These are phyloP conservation scores for Corinectria fuckeliana DNA, from an alignment of 2,329 filamentous ascomycete species.

Conservation along the genomic window DNA sequence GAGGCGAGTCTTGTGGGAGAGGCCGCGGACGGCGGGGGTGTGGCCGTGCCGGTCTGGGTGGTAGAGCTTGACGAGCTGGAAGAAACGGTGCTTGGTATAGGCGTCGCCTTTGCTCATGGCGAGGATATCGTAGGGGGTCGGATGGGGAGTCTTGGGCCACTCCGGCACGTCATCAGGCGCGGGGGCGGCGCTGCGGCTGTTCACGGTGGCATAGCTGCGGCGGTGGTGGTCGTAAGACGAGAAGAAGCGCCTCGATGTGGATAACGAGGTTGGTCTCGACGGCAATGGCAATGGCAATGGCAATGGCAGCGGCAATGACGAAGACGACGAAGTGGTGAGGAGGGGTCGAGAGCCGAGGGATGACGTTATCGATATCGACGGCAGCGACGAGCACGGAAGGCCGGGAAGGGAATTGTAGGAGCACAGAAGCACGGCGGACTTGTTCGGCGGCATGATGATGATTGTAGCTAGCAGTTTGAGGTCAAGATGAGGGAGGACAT, in stretches of 20 bases:
- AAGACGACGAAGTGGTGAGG: constrained; percentile 11
- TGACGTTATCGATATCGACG: constrained; percentile 34
- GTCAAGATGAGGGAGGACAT: constrained; percentile 26
- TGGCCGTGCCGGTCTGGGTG: constrained; percentile 76
- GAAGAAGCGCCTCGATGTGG: neutral
- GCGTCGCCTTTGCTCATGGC: constrained; percentile 61
- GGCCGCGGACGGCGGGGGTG: constrained; percentile 25
- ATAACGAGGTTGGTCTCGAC: neutral
- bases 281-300: no score
- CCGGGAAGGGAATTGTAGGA: constrained; percentile 30
- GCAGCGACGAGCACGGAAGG: constrained; percentile 17
- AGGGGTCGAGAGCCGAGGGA: constrained; percentile 21
- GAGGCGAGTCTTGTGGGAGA: constrained; percentile 67
- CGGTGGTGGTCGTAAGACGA: neutral
- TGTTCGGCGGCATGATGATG: constrained; percentile 33
- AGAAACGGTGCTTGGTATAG: constrained; percentile 86
- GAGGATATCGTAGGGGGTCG: constrained; percentile 93
- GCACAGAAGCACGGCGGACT: constrained; percentile 25
- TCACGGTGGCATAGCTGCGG: constrained; percentile 34
- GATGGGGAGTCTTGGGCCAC: constrained; percentile 59
- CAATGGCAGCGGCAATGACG: no score
- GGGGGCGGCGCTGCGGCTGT: constrained; percentile 11
- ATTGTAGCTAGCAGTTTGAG: constrained; percentile 9
- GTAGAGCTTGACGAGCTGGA: constrained; percentile 93
- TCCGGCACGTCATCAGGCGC: constrained; percentile 26